Evolutionary conservation across 129 eudicot species (phyloP).

Genomic region (Gnaphalium uliginosum): DNA sequence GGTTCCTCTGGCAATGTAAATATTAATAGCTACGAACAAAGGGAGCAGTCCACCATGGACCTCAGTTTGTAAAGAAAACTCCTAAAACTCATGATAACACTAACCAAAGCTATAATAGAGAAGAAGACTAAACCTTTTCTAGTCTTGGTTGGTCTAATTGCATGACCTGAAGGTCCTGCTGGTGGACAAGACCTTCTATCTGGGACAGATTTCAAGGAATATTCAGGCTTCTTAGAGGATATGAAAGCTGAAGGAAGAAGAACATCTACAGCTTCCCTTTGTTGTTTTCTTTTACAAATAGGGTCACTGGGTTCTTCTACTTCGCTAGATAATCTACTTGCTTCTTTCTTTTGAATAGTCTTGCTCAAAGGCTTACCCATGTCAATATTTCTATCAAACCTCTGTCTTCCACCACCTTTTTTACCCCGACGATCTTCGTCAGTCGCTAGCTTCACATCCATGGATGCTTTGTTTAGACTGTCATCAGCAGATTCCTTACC

Average conservation of each 20-base stretch:
- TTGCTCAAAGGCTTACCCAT: slow-evolving; percentile 13
- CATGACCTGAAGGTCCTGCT: slow-evolving; percentile 24
- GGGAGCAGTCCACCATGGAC: not conserved
- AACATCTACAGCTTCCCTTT: slow-evolving; percentile 93
- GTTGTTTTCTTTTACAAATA: slow-evolving; percentile 66
- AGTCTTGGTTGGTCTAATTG: slow-evolving; percentile 50
- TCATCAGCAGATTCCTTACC: slow-evolving; percentile 29
- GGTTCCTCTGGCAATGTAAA: slow-evolving; percentile 1
- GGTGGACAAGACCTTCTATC: slow-evolving; percentile 45
- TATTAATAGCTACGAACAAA: not conserved
- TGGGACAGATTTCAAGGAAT: slow-evolving; percentile 48
- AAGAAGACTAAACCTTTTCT: slow-evolving; percentile 49
- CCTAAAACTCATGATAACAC: slow-evolving; percentile 9
- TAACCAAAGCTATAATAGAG: not conserved
- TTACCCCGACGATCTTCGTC: slow-evolving; percentile 25
- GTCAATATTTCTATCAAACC: slow-evolving; percentile 20
- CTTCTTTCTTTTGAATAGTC: slow-evolving; percentile 20
- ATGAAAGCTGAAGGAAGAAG: slow-evolving; percentile 86
- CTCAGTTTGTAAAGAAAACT: slow-evolving; percentile 7
- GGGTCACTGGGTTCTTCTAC: slow-evolving; percentile 32
- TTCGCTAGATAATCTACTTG: slow-evolving; percentile 33
- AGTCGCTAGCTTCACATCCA: slow-evolving; percentile 27
- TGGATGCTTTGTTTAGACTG: slow-evolving; percentile 18
- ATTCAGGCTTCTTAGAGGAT: slow-evolving; percentile 64
- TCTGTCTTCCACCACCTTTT: slow-evolving; percentile 28